Base-by-base conservation (phyloP, 495 filamentous ascomycete genomes). In the Evansstolkia leycettana region DNA sequence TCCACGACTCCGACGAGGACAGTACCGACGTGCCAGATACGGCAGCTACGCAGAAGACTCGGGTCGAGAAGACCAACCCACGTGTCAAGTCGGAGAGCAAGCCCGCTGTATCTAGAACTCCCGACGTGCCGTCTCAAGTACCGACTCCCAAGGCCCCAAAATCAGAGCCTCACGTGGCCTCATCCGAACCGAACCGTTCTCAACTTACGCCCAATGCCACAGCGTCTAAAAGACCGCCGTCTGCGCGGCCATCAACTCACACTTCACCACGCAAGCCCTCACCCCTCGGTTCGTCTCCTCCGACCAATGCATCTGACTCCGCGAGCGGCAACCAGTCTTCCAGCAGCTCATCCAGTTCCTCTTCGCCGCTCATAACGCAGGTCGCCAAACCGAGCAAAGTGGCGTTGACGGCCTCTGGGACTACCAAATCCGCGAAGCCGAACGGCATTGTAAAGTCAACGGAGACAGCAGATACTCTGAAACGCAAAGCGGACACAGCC, bases 1-100 rank as follows among this genome's bases (percentile, higher is more conserved):
- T 92, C 11, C 61, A 76, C 30, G 76, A 84, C 40, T 89, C 84
- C 0, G 80, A 84, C 45, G 82, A 83, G 12, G 80, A 83, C 9
- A 73, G 76, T 37, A 57, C 57, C 17, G 72, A 73, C 25, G 59
- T 69, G 50, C 55, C 55, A n/a, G 61, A 68, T 36, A 54, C 41
- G 57, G 69, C 38, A 52, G 45, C 10, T 58, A 24, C 39, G n/a
- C n/a, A n/a, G 41, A 18, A 37, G 43, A 14, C 34, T 37, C 12
- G 46, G 43, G 32, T 37, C 46, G 18, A 43, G 14, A 41, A 41
- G 31, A 35, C 31, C 28, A 50, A 55, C 33, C 28, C 46, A 23
- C 44, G 41, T 11, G 10, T n/a, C 11, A n/a, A 15, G 28, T 15
- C 38, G 18, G 30, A 34, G 13, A 43, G 45, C 2, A 47, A 38